A percentile compares a stretch with the other conserved stretches of the same genome.
phyloP scores from a whole-genome alignment of 2,329 filamentous ascomycete genomes.

The Thermomyces lanuginosus region DNA sequence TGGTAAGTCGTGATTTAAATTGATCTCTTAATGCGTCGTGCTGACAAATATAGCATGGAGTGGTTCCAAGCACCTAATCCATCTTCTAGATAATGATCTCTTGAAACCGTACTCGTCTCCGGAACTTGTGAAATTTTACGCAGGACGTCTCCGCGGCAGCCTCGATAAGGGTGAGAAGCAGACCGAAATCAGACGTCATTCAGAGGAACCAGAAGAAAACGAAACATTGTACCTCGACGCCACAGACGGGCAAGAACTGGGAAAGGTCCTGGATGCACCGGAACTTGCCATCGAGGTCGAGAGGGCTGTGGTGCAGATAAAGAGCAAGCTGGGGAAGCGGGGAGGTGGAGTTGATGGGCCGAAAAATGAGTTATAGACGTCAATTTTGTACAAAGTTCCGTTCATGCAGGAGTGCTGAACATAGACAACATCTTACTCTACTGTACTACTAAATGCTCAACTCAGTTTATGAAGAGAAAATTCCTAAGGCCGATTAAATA shows the following conservation, averaged over 20 bases:
- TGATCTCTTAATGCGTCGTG: not conserved
- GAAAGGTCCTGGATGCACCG: conserved; percentile 48
- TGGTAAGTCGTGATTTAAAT: conserved; percentile 23
- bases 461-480: too few species aligned
- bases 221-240: conserved; percentile 31
- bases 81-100: conserved; percentile 58
- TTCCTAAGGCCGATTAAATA: too few species aligned
- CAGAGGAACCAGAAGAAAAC: conserved; percentile 23
- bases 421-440: too few species aligned
- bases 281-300: conserved; percentile 58
- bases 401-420: too few species aligned
- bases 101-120: conserved; percentile 49
- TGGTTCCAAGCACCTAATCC: conserved; percentile 72
- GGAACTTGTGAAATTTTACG: conserved; percentile 60
- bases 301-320: conserved; percentile 59
- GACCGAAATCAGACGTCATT: conserved; percentile 16
- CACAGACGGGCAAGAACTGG: conserved; percentile 40
- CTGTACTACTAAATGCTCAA: too few species aligned
- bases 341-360: not conserved
- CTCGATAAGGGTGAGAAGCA: conserved; percentile 11
- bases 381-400: too few species aligned
- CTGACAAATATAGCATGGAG: conserved; percentile 43
- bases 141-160: conserved; percentile 23
- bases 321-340: conserved; percentile 17
- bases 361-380: too few species aligned